phyloP scores from a whole-genome alignment of 2,329 filamentous ascomycete species.

The Fonsecaea multimorphosa region DNA sequence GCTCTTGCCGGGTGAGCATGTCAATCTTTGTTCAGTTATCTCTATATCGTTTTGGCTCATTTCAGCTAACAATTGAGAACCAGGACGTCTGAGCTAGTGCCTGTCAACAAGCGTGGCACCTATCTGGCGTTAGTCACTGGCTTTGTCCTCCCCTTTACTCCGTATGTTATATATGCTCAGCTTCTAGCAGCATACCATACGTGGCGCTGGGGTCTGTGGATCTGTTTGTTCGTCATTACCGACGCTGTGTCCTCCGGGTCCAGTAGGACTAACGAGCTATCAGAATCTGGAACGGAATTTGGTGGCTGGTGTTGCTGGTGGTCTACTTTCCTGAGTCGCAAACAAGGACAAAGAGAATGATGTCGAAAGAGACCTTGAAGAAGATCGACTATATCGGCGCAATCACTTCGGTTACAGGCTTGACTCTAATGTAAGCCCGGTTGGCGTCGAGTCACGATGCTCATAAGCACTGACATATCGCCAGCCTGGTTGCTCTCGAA shows the following conservation, averaged over 20 bases:
- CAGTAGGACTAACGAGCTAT: not conserved
- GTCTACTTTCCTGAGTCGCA: constrained; percentile 31
- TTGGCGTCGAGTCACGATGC: not conserved
- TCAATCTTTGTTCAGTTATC: not conserved
- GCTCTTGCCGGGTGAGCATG: constrained; percentile 32
- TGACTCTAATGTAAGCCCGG: constrained; percentile 28
- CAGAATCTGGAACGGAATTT: constrained; percentile 30
- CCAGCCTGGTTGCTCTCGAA: constrained; percentile 33
- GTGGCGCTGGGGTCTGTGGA: constrained; percentile 35
- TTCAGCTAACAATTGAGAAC: not conserved
- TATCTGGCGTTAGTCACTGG: constrained; percentile 28
- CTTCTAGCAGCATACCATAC: constrained; percentile 31
- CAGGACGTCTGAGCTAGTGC: constrained; percentile 35
- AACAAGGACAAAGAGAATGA: constrained; percentile 24
- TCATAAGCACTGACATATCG: not conserved
- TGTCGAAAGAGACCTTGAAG: constrained; percentile 18
- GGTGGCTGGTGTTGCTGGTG: constrained; percentile 16
- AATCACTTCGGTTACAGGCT: constrained; percentile 23
- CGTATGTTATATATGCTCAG: constrained; percentile 30
- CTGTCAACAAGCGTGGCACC: constrained; percentile 30
- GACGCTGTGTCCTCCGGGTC: not conserved
- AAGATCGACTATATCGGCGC: constrained; percentile 33
- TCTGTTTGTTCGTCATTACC: constrained; percentile 25
- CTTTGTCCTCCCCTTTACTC: constrained; percentile 30
- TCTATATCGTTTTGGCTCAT: no score